A percentile compares a stretch with the other conserved stretches of the same genome.
Conservation (phyloP, 306 rosid species). For the Geum urbanum region DNA sequence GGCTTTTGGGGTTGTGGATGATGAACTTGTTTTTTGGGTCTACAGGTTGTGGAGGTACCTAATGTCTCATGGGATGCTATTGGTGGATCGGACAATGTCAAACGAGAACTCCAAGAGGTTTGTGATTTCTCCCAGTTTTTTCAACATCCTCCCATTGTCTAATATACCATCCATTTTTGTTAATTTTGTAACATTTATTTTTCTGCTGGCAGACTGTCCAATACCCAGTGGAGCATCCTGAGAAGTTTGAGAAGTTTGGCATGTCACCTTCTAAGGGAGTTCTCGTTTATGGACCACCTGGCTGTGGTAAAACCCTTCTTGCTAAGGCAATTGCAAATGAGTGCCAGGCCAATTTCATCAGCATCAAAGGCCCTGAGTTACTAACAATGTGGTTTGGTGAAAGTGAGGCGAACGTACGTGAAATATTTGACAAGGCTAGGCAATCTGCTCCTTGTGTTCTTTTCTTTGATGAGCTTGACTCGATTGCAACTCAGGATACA, state of each 20-base stretch:
- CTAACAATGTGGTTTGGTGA: constrained; percentile 80
- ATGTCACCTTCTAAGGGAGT: constrained; percentile 79
- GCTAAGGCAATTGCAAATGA: constrained; percentile 71
- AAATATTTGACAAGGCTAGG: constrained; percentile 69
- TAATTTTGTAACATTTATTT: neutral
- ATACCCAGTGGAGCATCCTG: constrained; percentile 78
- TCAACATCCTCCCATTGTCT: neutral
- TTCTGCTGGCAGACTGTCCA: constrained; percentile 51
- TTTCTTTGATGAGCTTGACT: constrained; percentile 76
- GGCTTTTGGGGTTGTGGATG: neutral
- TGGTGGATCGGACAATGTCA: constrained; percentile 60
- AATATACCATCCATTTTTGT: neutral
- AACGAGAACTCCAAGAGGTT: constrained; percentile 74
- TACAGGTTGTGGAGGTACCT: constrained; percentile 72
- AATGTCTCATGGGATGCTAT: constrained; percentile 65
- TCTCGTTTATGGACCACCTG: constrained; percentile 69
- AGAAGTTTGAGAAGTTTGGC: constrained; percentile 74
- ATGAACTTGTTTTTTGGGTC: constrained; percentile 12
- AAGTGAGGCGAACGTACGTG: constrained; percentile 69
- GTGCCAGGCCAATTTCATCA: constrained; percentile 68
- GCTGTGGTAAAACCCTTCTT: constrained; percentile 65
- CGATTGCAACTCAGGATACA: constrained; percentile 59
- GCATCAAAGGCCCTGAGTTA: constrained; percentile 66
- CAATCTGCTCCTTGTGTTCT: constrained; percentile 74
- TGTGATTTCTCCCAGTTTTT: constrained; percentile 10